Evolutionary conservation across 2,329 filamentous ascomycete species (phyloP), one percentile per base, ranked within the genome.

Genomic region (Aspergillus uvarum): DNA sequence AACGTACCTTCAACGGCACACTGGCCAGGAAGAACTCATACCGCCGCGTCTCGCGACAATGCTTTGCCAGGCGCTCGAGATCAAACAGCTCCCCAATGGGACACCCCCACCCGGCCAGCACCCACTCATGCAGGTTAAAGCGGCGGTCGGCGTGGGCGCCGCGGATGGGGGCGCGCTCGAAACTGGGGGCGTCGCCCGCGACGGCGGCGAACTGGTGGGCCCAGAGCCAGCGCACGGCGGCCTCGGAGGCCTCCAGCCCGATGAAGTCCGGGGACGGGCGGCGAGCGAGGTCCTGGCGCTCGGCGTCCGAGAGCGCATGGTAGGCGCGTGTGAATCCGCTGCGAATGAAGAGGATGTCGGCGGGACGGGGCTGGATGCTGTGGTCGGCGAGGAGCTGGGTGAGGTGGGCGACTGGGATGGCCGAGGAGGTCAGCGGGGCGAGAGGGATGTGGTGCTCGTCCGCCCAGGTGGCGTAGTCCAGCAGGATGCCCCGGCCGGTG

Each of bases 261-360:
- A 79, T 73, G 35, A 67, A 65, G 16, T 59, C 58, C 1, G 64
- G 60, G 0, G 69, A 59, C 0, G 65, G 62, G 5, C 69, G 68
- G 6, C 71, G 68, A 3, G 73, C 72, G 1, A 80, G 66, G 5
- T 76, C 65, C 1, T 67, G 69, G 22, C 79, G 74, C 55, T 81
- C 72, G 5, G 75, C 74, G 0, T 67, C 62, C 1, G 74, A 65
- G 2, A 79, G 69, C 7, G 68, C 67, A 5, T 78, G 70, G 67
- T 83, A 80, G 4, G 72, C 79, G 16, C 77, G 72, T 0, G 78
- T 78, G 73, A 81, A 85, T 8, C 84, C 84, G 0, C 80, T 80
- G 24, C 84, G 80, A 48, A 87, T 76, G 63, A 87, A 78, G 47
- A 87, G 75, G 31, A 87, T 83, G 59, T 87, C 85, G 14, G 85